phyloP scores from a whole-genome alignment of 2,329 filamentous ascomycete species.

The Periconia sp. region DNA sequence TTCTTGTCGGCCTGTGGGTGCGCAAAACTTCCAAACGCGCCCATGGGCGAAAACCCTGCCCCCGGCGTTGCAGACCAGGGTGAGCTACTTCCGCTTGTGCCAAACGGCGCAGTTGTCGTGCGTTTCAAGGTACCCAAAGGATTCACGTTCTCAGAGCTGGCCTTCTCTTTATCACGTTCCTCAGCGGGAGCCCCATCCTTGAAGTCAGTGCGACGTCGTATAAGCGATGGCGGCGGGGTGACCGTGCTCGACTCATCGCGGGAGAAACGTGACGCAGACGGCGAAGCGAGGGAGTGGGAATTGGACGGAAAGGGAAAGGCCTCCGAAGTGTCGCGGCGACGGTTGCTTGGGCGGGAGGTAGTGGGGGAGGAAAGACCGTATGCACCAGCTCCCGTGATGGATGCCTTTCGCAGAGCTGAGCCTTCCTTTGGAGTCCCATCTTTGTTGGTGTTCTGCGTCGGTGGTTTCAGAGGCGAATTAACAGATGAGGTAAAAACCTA shows the following conservation, averaged over 20 bases:
- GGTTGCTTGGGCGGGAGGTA: conserved; percentile 70
- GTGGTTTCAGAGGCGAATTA: conserved; percentile 90
- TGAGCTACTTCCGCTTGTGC: conserved; percentile 53
- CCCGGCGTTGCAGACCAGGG: conserved; percentile 63
- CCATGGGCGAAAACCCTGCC: conserved; percentile 71
- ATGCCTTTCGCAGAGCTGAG: conserved; percentile 75
- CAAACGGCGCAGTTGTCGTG: conserved; percentile 57
- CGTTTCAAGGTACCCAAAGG: conserved; percentile 60
- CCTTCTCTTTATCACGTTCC: conserved; percentile 54
- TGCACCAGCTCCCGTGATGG: conserved; percentile 68
- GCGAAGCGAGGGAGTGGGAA: conserved; percentile 60
- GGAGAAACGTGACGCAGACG: conserved; percentile 61
- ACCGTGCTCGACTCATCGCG: conserved; percentile 65
- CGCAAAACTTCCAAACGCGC: conserved; percentile 90
- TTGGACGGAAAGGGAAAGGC: conserved; percentile 58
- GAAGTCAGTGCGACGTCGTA: conserved; percentile 64
- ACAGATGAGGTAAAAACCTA: conserved; percentile 83
- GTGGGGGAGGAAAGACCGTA: conserved; percentile 76
- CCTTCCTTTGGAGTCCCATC: conserved; percentile 58
- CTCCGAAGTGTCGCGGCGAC: conserved; percentile 84
- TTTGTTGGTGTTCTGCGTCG: conserved; percentile 68
- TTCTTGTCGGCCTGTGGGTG: conserved; percentile 66
- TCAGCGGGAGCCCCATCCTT: conserved; percentile 55
- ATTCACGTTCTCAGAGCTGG: conserved; percentile 41
- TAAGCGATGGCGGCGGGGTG: conserved; percentile 61